Evolutionary conservation across 768 basidiomycete species (phyloP), one percentile per base, ranked within the genome.

Genomic region (Tylopilus plumbeoviolaceoides): DNA sequence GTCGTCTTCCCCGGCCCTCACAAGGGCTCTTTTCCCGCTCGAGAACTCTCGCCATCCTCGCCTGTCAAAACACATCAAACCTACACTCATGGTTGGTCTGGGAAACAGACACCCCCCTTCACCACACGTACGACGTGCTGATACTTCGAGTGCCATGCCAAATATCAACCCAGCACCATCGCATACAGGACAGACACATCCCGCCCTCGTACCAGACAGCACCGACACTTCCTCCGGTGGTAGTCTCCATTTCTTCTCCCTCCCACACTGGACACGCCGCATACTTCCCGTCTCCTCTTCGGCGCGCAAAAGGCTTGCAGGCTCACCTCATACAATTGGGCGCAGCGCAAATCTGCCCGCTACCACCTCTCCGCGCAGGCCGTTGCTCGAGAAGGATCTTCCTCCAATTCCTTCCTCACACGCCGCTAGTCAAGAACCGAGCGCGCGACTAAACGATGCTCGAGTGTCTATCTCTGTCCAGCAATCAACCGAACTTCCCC

Each of bases 191-290:
- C 25, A 76, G 73, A 27, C 79, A 73, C 67, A 70, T 21, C 23
- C 47, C 36, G 70, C 75, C n/a, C 73, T 76, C 9, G 74, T 75
- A 8, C 77, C 79, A 27, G 73, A 74, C 21, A 76, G 21, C 21
- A 30, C n/a, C 40, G 36, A 35, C 12, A 72, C 73, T 47, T 76
- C 77, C 12, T 72, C 79, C 12, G 77, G 53, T 10, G 49, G 58
- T 44, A 49, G 45, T 15, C 51, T 55, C 33, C 82, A 82, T 67
- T 82, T 87, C 69, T 82, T 88, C 67, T 83, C 85, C 21, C 68
- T 84, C 23, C 82, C 85, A 15, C 73, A 77, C 55, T 86, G 84
- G 85, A 79, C 74, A 61, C 84, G 79, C 59, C 83, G 78, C 54
- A 71, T 68, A 27, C 62, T 69, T 30, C 64, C 70, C 44, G 58